A percentile compares a stretch with the other conserved stretches of the same genome.
phyloP scores from a whole-genome alignment of 2,329 filamentous ascomycete genomes.

The Colletotrichum salicis region DNA sequence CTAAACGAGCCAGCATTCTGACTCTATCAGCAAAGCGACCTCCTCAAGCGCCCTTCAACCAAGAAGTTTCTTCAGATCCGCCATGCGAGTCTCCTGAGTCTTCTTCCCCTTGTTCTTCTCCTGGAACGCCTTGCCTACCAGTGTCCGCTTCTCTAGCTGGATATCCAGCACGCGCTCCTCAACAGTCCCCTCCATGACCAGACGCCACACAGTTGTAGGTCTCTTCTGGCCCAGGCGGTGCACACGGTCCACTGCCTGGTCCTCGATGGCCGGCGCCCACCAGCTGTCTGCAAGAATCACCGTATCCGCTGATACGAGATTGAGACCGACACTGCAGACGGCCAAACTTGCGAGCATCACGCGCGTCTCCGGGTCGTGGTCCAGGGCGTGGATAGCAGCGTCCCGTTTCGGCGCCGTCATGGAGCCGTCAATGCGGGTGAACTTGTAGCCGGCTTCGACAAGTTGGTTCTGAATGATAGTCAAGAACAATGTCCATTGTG shows the following conservation, averaged over 20 bases:
- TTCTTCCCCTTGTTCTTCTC: constrained; percentile 72
- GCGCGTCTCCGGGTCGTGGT: constrained; percentile 72
- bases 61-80: constrained; percentile 63
- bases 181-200: constrained; percentile 83
- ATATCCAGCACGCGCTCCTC: constrained; percentile 84
- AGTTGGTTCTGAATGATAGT: constrained; percentile 78
- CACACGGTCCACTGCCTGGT: constrained; percentile 89
- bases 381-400: constrained; percentile 73
- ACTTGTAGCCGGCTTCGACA: constrained; percentile 67
- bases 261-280: constrained; percentile 95
- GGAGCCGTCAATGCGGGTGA: constrained; percentile 80
- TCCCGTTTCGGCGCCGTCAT: constrained; percentile 81
- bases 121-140: constrained; percentile 82
- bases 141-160: constrained; percentile 80
- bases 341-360: constrained; percentile 85
- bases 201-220: constrained; percentile 80
- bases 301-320: constrained; percentile 86
- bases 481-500: constrained; percentile 81
- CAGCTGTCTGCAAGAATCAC: constrained; percentile 85
- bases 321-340: constrained; percentile 87
- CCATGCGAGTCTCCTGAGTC: constrained; percentile 67
- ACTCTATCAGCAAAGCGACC: background rate
- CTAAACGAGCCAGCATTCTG: background rate
- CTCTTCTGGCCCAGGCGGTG: constrained; percentile 86
- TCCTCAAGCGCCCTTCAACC: constrained; percentile 36